Evolutionary conservation across 129 eudicot genomes (phyloP).

Genomic region (Oenanthe sinensis): DNA sequence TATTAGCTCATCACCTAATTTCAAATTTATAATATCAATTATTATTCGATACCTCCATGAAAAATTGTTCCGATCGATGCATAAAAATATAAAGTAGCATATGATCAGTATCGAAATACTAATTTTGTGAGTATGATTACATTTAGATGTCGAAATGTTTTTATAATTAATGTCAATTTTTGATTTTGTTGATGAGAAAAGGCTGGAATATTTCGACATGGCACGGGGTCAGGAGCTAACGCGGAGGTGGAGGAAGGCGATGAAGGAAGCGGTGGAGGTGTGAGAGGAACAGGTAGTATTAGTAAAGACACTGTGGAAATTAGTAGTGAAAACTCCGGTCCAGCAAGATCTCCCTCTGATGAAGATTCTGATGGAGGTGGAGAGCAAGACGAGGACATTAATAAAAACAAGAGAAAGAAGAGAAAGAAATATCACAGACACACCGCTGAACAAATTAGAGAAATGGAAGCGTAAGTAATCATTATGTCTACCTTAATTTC

Average conservation of each 20-base stretch:
- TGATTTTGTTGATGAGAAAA: conserved; percentile 6
- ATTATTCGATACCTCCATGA: too few relatives aligned
- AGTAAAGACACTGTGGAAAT: conserved; percentile 54
- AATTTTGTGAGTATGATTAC: neutral
- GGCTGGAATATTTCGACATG: conserved; percentile 76
- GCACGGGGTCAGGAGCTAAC: conserved; percentile 22
- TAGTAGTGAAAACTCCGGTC: conserved; percentile 88
- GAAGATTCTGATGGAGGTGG: conserved; percentile 50
- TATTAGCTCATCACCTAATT: neutral
- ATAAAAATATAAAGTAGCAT: too few relatives aligned
- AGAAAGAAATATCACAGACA: conserved; percentile 93
- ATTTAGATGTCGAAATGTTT: neutral
- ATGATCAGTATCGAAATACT: too few relatives aligned
- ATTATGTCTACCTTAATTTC: neutral
- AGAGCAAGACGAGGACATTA: conserved; percentile 35
- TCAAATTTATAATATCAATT: neutral
- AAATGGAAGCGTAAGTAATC: conserved; percentile 87
- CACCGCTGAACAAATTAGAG: conserved; percentile 82
- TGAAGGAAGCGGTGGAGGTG: conserved; percentile 23
- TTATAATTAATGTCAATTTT: neutral
- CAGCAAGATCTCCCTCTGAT: conserved; percentile 62
- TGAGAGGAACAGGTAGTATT: conserved; percentile 15
- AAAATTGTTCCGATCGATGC: too few relatives aligned
- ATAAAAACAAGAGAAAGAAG: conserved; percentile 48
- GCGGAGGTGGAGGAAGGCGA: conserved; percentile 35